Evolutionary conservation across 331 rosid species (phyloP).

Genomic region (Arachis monticola): DNA sequence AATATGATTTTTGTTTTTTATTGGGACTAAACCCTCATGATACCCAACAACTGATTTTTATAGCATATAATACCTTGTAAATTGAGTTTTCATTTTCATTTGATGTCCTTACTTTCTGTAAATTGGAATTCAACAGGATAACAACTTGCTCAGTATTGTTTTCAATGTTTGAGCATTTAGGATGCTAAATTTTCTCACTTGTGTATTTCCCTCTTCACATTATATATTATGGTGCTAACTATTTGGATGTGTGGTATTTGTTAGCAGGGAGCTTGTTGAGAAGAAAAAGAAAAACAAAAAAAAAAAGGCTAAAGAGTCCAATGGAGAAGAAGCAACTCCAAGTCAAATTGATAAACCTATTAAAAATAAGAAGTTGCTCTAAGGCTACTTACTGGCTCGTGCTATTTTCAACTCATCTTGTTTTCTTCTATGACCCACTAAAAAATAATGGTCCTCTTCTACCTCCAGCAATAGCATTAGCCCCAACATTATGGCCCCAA

Average conservation of each 20-base stretch:
- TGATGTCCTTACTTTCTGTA: background rate
- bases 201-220: background rate
- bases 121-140: slow-evolving; percentile 5
- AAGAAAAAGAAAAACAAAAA: slow-evolving; percentile 76
- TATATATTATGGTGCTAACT: slow-evolving; percentile 5
- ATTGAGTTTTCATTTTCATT: slow-evolving; percentile 9
- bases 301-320: slow-evolving; percentile 55
- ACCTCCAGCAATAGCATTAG: slow-evolving; percentile 95
- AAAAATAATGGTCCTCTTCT: slow-evolving; percentile 63
- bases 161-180: slow-evolving; percentile 20
- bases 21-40: background rate
- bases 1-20: background rate
- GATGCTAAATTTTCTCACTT: slow-evolving; percentile 8
- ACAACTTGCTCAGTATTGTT: background rate
- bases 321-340: slow-evolving; percentile 45
- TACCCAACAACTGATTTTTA: background rate
- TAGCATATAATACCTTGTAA: background rate
- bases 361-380: slow-evolving; percentile 35
- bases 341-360: slow-evolving; percentile 43
- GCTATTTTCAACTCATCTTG: too few species aligned
- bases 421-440: slow-evolving; percentile 63
- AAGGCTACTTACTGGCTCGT: too few species aligned
- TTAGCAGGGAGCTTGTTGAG: slow-evolving; percentile 47
- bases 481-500: slow-evolving; percentile 95
- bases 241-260: slow-evolving; percentile 26